Conservation (phyloP, 225 moss, liverwort and hornwort species). For the Climacium dendroides region DNA sequence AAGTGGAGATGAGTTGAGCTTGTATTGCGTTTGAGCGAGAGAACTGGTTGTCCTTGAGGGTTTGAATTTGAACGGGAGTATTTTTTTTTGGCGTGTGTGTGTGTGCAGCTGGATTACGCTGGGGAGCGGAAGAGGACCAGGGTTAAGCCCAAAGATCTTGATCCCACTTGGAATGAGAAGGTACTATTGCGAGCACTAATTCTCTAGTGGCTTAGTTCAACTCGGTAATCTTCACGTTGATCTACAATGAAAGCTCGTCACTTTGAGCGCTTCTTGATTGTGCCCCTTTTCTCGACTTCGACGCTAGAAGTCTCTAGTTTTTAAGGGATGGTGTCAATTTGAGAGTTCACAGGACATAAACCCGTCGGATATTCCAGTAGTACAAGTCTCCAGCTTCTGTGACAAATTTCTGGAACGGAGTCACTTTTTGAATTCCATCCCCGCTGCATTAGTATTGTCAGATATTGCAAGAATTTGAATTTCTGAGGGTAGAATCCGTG, state of each 20-base stretch:
- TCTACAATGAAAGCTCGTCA: neutral
- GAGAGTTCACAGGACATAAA: neutral
- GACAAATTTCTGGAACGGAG: neutral
- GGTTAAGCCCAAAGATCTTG: conserved; percentile 50
- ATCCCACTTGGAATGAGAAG: conserved; percentile 72
- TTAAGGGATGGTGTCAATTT: neutral
- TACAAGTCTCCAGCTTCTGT: neutral
- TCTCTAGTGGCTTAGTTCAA: neutral
- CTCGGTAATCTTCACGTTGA: neutral
- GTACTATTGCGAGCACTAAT: neutral
- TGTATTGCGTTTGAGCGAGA: neutral
- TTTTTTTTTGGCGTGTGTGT: neutral
- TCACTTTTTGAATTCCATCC: neutral
- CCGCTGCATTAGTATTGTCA: neutral
- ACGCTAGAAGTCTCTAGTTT: neutral
- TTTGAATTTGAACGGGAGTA: neutral
- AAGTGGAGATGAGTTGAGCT: neutral
- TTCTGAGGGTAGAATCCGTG: neutral
- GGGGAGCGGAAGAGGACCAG: conserved; percentile 63
- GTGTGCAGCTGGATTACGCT: conserved; percentile 54
- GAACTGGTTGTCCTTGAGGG: neutral
- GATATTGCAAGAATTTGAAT: neutral
- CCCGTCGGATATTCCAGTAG: neutral
- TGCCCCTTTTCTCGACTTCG: neutral
- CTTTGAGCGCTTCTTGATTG: neutral